Evolutionary conservation across 208 protist genomes (phyloP).

Genomic region (Wallacemonas sp.): DNA sequence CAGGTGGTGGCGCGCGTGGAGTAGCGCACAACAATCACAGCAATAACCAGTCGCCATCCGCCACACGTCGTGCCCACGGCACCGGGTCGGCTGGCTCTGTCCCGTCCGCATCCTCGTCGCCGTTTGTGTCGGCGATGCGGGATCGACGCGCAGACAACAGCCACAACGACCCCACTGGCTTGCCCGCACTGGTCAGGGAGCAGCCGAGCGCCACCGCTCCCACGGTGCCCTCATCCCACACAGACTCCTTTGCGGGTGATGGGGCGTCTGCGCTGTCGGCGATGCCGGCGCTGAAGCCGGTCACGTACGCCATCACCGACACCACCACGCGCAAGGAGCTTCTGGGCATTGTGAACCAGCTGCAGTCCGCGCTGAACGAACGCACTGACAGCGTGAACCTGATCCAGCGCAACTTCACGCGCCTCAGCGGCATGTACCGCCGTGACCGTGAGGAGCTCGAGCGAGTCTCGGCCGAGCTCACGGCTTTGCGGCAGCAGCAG

Average conservation of each 20-base stretch:
- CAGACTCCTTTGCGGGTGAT: not conserved
- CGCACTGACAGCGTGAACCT: conserved; percentile 85
- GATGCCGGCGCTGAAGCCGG: not conserved
- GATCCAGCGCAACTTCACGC: conserved; percentile 90
- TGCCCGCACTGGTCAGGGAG: not conserved
- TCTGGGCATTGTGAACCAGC: conserved; percentile 41
- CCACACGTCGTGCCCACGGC: no score
- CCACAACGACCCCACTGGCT: not conserved
- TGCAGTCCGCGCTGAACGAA: conserved; percentile 61
- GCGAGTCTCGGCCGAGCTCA: conserved; percentile 17
- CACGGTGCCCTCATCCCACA: no score
- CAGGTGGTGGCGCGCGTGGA: no score
- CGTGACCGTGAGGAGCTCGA: conserved; percentile 50
- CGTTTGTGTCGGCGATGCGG: conserved; percentile 4
- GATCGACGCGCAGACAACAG: not conserved
- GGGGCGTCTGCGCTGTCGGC: not conserved
- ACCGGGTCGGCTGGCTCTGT: no score
- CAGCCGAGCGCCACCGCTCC: not conserved
- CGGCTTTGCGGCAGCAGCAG: conserved; percentile 6
- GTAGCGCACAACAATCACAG: no score
- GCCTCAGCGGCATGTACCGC: conserved; percentile 76
- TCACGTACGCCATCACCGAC: conserved; percentile 29
- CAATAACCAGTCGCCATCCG: no score
- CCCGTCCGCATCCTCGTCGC: not conserved
- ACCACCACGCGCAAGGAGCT: conserved; percentile 40